phyloP scores from a whole-genome alignment of 1,284 basidiomycete species.

The Sphagnurus paluster region DNA sequence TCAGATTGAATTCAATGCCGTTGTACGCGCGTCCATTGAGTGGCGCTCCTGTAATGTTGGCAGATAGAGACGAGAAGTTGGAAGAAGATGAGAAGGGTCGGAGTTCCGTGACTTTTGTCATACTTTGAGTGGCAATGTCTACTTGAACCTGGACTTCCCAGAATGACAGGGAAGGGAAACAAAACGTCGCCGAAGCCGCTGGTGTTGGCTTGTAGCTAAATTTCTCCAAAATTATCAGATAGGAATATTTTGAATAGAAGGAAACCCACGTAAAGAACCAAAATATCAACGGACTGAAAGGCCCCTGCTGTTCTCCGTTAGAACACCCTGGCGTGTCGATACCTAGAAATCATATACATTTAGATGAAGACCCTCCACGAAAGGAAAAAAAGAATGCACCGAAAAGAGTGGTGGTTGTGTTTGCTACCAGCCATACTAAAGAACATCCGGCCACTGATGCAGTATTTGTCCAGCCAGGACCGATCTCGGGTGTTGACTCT shows the following conservation, averaged over 20 bases:
- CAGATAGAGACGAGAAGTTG: constrained; percentile 38
- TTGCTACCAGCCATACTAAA: constrained; percentile 39
- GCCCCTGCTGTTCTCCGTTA: constrained; percentile 22
- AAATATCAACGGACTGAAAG: constrained; percentile 51
- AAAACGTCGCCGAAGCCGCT: constrained; percentile 44
- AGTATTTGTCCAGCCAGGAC: constrained; percentile 42
- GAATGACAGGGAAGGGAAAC: constrained; percentile 41
- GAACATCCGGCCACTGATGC: constrained; percentile 39
- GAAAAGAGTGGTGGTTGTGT: constrained; percentile 40
- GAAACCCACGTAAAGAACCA: constrained; percentile 51
- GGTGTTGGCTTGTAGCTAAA: constrained; percentile 34
- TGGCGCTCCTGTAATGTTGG: constrained; percentile 43
- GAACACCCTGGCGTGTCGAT: constrained; percentile 31
- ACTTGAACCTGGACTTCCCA: constrained; percentile 40
- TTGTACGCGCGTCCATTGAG: constrained; percentile 50
- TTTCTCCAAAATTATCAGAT: too few species aligned
- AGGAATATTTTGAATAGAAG: too few species aligned
- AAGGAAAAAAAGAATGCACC: constrained; percentile 26
- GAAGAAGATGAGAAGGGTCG: constrained; percentile 36
- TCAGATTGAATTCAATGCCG: constrained; percentile 46
- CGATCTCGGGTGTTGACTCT: constrained; percentile 15
- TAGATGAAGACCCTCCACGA: not conserved
- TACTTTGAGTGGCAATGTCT: constrained; percentile 37
- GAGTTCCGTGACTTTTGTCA: constrained; percentile 42
- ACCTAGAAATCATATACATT: constrained; percentile 21